Evolutionary conservation across 441 rosid species (phyloP), one percentile per base, ranked within the genome.

Genomic region (Pelargonium citronellum): DNA sequence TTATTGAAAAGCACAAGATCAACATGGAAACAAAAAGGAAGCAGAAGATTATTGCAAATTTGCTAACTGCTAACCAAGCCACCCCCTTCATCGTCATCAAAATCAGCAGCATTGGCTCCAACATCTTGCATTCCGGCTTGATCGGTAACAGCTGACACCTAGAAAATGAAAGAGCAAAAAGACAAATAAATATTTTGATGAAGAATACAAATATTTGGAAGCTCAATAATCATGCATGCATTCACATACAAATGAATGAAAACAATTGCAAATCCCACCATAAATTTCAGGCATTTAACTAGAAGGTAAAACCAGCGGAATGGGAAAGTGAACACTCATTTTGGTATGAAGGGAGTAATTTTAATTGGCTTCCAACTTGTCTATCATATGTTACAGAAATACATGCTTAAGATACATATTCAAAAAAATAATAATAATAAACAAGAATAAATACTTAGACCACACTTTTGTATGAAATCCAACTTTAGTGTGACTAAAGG

Each of bases 101-200:
- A 82, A 90, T 95, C 98, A 76, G 85, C 92, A 1, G 96, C 77
- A 83, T 73, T 86, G 51, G 88, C 78, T 67, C 85, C 91, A 75
- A 79, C 75, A 53, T 95, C 98, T 75, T 80, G 90, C 71, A 77
- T 55, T 75, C 86, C 92, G 6, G 82, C 77, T 77, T 91, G 99
- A 84, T 95, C 97, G 5, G 99, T 92, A 63, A 92, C 89, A 67
- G 98, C 89, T 72, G 99, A 95, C 74, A 95, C 97, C 97, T 95
- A 41, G 12, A 69, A 69, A 69, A 30, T 57, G 41, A 79, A 63
- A 67, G 57, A 65, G 60, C 74, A 37, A 51, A 72, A 62, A n/a
- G 20, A 22, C 19, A 44, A 68, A 27, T 15, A 76, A 22, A 30
- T 55, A 46, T 8, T 24, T 61, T 47, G 7, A 15, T 15, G 22